Evolutionary conservation across 83 land plant species (phyloP).

Genomic region (Picea abies): DNA sequence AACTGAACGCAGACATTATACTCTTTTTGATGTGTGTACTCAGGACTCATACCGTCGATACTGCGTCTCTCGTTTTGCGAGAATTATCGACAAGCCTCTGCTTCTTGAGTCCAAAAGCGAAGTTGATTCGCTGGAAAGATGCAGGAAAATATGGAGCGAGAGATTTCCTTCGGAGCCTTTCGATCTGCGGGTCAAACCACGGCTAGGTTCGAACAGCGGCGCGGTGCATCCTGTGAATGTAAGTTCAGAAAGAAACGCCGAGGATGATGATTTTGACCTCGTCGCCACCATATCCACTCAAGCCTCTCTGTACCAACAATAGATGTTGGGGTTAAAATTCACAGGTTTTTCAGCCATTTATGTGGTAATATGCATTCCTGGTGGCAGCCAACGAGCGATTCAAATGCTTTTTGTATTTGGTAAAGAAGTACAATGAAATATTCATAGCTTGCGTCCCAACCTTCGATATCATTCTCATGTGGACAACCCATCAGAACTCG

Average conservation of each 20-base stretch:
- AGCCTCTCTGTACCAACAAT: conserved; percentile 30
- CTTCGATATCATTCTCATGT: conserved; percentile 73
- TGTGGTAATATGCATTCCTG: conserved; percentile 61
- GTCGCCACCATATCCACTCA: conserved; percentile 20
- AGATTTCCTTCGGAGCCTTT: conserved; percentile 77
- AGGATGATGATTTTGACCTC: conserved; percentile 22
- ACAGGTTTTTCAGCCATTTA: conserved; percentile 58
- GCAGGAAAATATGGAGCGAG: conserved; percentile 62
- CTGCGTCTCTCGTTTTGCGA: conserved; percentile 54
- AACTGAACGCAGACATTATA: too few species aligned
- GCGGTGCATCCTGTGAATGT: conserved; percentile 11
- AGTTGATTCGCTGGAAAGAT: conserved; percentile 62
- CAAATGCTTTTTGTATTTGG: conserved; percentile 60
- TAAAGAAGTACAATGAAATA: conserved; percentile 28
- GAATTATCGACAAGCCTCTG: conserved; percentile 58
- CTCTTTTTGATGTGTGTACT: not conserved
- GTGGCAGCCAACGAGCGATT: conserved; percentile 71
- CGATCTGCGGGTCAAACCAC: conserved; percentile 37
- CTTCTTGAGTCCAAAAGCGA: conserved; percentile 70
- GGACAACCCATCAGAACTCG: too few species aligned
- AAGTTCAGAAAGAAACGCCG: not conserved
- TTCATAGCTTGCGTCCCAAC: conserved; percentile 54
- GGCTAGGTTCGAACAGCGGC: not conserved
- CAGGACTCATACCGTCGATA: conserved; percentile 68
- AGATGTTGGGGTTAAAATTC: too few species aligned